A percentile compares a stretch with the other conserved stretches of the same genome.
Conservation (phyloP, 2,329 filamentous ascomycete genomes). For the Colletotrichum kahawae region DNA sequence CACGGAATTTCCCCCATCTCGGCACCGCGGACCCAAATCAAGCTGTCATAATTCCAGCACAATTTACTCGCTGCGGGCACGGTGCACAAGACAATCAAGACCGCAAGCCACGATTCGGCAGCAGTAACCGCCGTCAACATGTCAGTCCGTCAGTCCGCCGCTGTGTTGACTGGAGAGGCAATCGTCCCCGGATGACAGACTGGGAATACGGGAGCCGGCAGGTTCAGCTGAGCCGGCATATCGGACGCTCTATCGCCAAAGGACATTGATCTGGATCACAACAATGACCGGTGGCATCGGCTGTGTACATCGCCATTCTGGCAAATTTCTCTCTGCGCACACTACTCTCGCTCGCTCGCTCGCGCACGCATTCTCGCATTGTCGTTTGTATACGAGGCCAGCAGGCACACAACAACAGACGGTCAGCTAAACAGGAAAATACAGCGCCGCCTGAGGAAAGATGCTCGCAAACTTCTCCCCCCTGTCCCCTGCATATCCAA, state of each 20-base stretch:
- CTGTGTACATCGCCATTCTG: background rate
- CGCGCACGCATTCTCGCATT: background rate
- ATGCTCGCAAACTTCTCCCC: background rate
- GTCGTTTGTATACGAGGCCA: background rate
- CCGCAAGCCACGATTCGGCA: conserved; percentile 1
- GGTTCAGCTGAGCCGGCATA: background rate
- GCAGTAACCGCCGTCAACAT: background rate
- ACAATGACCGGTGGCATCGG: background rate
- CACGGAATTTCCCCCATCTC: background rate
- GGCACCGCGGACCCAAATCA: background rate
- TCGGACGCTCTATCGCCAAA: background rate
- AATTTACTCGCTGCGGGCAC: background rate
- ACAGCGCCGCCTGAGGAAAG: background rate
- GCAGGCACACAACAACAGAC: background rate
- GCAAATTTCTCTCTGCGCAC: background rate
- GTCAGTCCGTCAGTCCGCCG: background rate
- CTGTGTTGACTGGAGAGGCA: background rate
- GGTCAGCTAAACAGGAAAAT: background rate
- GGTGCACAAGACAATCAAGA: background rate
- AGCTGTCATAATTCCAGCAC: background rate
- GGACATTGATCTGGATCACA: conserved; percentile 2
- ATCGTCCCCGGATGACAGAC: background rate
- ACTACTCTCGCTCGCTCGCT: background rate
- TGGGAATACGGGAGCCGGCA: background rate
- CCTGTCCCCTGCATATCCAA: conserved; percentile 4